These are phyloP conservation scores for Marvania coccoides DNA, from an alignment of 139 green algal species.

Conservation along the genomic window DNA sequence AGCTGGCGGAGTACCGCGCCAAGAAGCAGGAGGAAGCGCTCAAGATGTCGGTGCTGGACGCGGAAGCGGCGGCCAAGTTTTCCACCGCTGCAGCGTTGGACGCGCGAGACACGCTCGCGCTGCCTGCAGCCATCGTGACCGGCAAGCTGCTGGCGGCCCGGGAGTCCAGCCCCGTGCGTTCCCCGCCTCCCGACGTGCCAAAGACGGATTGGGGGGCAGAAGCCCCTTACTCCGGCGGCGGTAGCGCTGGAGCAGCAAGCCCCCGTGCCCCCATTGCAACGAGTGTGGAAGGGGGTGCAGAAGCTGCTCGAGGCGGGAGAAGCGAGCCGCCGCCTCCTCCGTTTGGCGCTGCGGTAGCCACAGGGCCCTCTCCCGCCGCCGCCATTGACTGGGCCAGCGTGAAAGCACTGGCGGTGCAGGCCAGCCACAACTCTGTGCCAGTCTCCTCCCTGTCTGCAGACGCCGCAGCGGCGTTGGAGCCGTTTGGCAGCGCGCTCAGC, in stretches of 20 bases:
- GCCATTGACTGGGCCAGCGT: constrained; percentile 18
- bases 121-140: neutral
- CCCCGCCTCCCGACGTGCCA: no score
- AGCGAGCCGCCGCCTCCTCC: neutral
- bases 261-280: neutral
- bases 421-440: neutral
- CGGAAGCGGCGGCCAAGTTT: constrained; percentile 49
- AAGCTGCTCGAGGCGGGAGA: neutral
- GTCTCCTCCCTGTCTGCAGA: neutral
- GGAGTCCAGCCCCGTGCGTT: no score
- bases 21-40: constrained; percentile 62
- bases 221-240: neutral
- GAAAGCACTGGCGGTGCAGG: neutral
- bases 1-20: constrained; percentile 62
- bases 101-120: constrained; percentile 5
- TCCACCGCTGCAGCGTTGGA: constrained; percentile 49
- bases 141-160: neutral
- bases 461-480: neutral
- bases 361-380: neutral
- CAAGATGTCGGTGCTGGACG: constrained; percentile 65
- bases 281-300: neutral
- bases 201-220: neutral
- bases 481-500: neutral
- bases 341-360: neutral
- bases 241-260: neutral